Evolutionary conservation across 768 basidiomycete species (phyloP).

Genomic region (Rhodotorula kratochvilovae): DNA sequence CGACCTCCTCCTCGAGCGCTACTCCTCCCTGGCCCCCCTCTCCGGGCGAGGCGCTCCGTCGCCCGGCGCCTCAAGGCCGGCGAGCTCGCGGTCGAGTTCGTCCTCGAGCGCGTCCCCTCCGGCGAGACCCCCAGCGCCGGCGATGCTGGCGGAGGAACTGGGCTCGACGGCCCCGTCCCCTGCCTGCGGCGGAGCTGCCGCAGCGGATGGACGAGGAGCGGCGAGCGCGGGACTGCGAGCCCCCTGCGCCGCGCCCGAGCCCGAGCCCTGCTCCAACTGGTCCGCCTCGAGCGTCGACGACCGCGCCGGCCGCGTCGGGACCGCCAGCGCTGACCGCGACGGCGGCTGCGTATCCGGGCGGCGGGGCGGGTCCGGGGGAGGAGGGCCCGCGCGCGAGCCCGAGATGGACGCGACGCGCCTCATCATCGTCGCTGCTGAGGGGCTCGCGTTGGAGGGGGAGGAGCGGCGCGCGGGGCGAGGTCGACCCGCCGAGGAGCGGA

Average conservation of each 20-base stretch:
- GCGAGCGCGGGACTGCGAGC: background rate
- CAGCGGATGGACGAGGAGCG: constrained; percentile 20
- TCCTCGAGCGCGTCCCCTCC: background rate
- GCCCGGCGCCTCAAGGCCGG: background rate
- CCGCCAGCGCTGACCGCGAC: background rate
- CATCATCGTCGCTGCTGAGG: background rate
- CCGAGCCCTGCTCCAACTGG: constrained; percentile 7
- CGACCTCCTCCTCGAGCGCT: constrained; percentile 35
- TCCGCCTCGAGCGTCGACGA: constrained; percentile 10
- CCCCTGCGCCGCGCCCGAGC: background rate
- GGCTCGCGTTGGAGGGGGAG: background rate
- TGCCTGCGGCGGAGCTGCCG: constrained; percentile 20
- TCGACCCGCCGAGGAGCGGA: background rate
- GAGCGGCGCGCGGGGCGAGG: background rate
- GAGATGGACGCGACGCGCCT: constrained; percentile 9
- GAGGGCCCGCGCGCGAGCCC: background rate
- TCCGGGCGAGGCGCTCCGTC: background rate
- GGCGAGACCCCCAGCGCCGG: background rate
- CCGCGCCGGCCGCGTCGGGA: constrained; percentile 2
- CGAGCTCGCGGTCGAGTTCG: background rate
- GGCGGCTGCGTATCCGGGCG: constrained; percentile 3
- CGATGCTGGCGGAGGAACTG: background rate
- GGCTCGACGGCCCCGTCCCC: constrained; percentile 31
- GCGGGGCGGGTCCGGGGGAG: background rate
- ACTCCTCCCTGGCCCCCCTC: background rate